Evolutionary conservation across 2,329 filamentous ascomycete genomes (phyloP), one percentile per base, ranked within the genome.

Genomic region (Lachnellula cervina): DNA sequence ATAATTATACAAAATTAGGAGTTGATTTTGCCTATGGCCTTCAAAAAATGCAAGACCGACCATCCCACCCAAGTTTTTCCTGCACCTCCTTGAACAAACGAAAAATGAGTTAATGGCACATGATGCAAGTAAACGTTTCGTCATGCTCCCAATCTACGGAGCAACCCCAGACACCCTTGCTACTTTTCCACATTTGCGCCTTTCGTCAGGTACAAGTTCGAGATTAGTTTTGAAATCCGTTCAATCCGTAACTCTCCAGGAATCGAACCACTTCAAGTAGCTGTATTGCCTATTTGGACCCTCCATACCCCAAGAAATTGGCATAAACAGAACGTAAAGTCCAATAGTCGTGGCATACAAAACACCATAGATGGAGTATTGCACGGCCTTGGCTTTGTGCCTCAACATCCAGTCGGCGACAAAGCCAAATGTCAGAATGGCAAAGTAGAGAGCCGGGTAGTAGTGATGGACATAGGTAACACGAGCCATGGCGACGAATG

Each of bases 391-490:
- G 64, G 78, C 80, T 62, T 89, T 77, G 66, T 81, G 85, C 62
- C 86, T 81, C 47, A 90, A 83, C 60, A 86, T 78, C 86, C 90
- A 97, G 72, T 97, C 91, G 54, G 89, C 75, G 64, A 91, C 81
- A 80, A 99, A 99, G 52, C 92, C 93, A 59, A 92, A 84, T 16
- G 83, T 84, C 46, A 99, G 78, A 62, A 99, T 96, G 66, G 94
- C 92, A 72, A 97, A 99, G 78, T 97, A 99, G 11, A 99, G 83
- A 9, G 94, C 94, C 11, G 94, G 94, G 73, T 97, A 99, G 79
- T 99, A 99, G 77, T 99, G 94, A 73, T 99, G 94, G 53, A 99
- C 94, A 69, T 99, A 99, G 16, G 94, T 99, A 59, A 99, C 94
- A 80, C 94, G 90, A 11, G 91, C 94, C 95, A 99, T 99, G 69